A percentile compares a stretch with the other conserved stretches of the same genome.
phyloP scores from a whole-genome alignment of 73 alveolate genomes.

The Paramecium pentaurelia region DNA sequence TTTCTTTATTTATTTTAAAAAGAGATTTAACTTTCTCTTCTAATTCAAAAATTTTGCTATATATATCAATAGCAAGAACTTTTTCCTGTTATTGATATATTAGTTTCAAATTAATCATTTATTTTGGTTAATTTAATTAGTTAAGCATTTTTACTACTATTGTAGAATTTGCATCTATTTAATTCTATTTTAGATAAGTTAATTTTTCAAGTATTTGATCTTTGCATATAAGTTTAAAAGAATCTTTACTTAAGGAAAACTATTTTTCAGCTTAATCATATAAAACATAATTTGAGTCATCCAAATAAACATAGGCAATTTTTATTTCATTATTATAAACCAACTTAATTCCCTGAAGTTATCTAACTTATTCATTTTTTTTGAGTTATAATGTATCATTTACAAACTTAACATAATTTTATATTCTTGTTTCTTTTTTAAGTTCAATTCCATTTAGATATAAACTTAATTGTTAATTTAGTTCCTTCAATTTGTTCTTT shows the following conservation, averaged over 20 bases:
- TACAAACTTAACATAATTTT: neutral
- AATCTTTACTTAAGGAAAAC: neutral
- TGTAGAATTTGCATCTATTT: neutral
- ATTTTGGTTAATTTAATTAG: neutral
- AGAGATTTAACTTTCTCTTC: neutral
- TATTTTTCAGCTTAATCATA: neutral
- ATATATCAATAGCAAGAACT: neutral
- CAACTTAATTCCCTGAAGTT: neutral
- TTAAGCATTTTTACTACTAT: neutral
- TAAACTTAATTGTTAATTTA: neutral
- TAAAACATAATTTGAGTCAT: neutral
- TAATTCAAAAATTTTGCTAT: neutral
- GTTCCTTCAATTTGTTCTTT: neutral
- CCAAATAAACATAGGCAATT: neutral
- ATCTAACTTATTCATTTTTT: neutral
- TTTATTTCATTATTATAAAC: neutral
- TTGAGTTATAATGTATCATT: neutral
- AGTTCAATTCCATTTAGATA: neutral
- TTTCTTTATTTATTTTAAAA: neutral
- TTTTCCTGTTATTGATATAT: neutral
- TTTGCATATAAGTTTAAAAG: neutral
- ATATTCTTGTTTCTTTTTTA: neutral
- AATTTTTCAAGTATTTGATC: neutral
- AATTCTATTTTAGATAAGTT: neutral
- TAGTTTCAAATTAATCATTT: neutral